phyloP scores from a whole-genome alignment of 1,284 basidiomycete genomes.

The Stygiomarasmius scandens region DNA sequence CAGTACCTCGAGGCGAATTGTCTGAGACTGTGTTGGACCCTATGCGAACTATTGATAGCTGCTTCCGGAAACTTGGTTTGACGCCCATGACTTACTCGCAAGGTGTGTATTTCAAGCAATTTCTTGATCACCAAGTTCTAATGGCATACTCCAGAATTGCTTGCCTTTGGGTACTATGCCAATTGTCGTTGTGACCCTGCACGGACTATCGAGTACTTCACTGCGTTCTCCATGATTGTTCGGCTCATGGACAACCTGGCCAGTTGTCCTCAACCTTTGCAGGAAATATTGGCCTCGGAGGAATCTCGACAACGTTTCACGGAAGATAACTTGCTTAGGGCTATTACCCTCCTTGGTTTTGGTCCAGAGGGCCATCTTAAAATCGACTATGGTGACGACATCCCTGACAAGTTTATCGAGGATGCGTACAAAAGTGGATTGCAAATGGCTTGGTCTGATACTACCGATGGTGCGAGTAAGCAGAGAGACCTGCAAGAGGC shows the following conservation, averaged over 20 bases:
- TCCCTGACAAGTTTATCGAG: constrained; percentile 68
- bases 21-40: constrained; percentile 40
- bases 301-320: constrained; percentile 67
- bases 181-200: constrained; percentile 78
- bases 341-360: constrained; percentile 62
- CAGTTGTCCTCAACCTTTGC: constrained; percentile 47
- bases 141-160: constrained; percentile 49
- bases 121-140: constrained; percentile 10
- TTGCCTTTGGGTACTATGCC: constrained; percentile 74
- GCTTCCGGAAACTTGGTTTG: constrained; percentile 58
- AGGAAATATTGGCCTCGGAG: constrained; percentile 60
- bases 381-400: constrained; percentile 67
- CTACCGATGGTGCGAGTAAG: constrained; percentile 41
- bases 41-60: constrained; percentile 37
- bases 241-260: constrained; percentile 48
- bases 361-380: constrained; percentile 58
- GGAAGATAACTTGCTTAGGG: constrained; percentile 48
- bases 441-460: constrained; percentile 63
- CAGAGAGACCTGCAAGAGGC: constrained; percentile 62
- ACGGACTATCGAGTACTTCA: constrained; percentile 63
- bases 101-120: constrained; percentile 41
- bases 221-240: constrained; percentile 54
- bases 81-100: constrained; percentile 65
- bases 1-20: constrained; percentile 57
- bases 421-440: constrained; percentile 68